phyloP scores from a whole-genome alignment of 1,284 basidiomycete species.

The Ganoderma resinaceum region DNA sequence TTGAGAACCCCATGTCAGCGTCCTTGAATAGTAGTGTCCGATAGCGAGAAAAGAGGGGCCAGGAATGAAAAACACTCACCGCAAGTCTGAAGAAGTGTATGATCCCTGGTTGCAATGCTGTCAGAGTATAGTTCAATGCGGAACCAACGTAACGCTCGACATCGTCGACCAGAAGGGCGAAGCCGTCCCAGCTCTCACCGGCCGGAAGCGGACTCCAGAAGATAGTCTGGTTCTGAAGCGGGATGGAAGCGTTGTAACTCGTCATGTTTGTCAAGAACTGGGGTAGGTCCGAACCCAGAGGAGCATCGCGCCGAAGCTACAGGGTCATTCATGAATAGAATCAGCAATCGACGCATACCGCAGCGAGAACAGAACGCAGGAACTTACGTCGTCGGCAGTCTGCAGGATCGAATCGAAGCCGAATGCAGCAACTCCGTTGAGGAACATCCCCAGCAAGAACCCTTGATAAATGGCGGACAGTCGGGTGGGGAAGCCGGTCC shows the following conservation, averaged over 20 bases:
- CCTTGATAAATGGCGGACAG: constrained; percentile 82
- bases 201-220: constrained; percentile 67
- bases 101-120: constrained; percentile 62
- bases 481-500: constrained; percentile 83
- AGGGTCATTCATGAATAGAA: constrained; percentile 17
- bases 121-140: constrained; percentile 73
- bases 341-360: constrained; percentile 18
- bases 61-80: constrained; percentile 53
- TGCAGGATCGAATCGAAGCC: constrained; percentile 85
- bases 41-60: neutral
- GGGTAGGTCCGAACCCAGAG: constrained; percentile 73
- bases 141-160: constrained; percentile 78
- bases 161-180: constrained; percentile 84
- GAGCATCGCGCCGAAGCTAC: constrained; percentile 77
- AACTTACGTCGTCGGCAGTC: constrained; percentile 71
- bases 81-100: constrained; percentile 88
- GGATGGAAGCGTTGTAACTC: constrained; percentile 62
- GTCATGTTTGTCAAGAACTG: constrained; percentile 77
- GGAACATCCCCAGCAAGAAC: constrained; percentile 83
- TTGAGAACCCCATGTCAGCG: neutral
- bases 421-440: constrained; percentile 80
- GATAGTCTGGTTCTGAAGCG: constrained; percentile 63
- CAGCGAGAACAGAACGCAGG: constrained; percentile 3
- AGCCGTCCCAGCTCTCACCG: constrained; percentile 73
- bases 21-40: neutral